Evolutionary conservation across 805 yeast genomes (phyloP).

Genomic region (Yamadazyma insecticola): DNA sequence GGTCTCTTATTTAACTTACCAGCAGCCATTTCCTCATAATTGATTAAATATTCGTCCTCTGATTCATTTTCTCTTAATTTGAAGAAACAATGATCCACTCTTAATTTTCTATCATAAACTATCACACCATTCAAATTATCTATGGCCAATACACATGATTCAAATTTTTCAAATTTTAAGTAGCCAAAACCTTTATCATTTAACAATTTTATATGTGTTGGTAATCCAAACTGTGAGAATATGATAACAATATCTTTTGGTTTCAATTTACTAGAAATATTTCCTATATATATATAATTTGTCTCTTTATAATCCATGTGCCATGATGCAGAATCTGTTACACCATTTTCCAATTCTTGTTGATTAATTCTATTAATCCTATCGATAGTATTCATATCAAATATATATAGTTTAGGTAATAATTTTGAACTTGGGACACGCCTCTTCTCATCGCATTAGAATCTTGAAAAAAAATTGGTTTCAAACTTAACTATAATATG

Average conservation of each 20-base stretch:
- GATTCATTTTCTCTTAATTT: conserved; percentile 49
- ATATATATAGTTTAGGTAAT: too few species aligned
- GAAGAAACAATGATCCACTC: conserved; percentile 72
- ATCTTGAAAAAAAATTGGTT: too few species aligned
- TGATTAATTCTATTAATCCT: conserved; percentile 56
- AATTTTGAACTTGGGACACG: too few species aligned
- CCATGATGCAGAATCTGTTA: conserved; percentile 73
- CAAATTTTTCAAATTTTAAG: conserved; percentile 75
- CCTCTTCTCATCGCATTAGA: too few species aligned
- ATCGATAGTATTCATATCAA: conserved; percentile 33
- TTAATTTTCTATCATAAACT: conserved; percentile 44
- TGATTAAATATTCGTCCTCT: conserved; percentile 38
- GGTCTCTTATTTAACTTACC: too few species aligned
- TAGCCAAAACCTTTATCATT: conserved; percentile 70
- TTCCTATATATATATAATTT: conserved; percentile 74
- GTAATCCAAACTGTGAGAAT: conserved; percentile 88
- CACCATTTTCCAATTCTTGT: conserved; percentile 59
- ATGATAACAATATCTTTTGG: conserved; percentile 75
- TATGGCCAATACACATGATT: conserved; percentile 77
- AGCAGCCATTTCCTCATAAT: conserved; percentile 14
- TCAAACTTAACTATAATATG: too few species aligned
- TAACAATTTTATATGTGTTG: conserved; percentile 66
- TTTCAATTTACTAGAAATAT: conserved; percentile 56
- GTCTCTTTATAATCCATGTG: conserved; percentile 78
- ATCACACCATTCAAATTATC: conserved; percentile 78